These are phyloP conservation scores for Westerdykella sp. DNA, from an alignment of 2,329 filamentous ascomycete genomes.

Conservation along the genomic window DNA sequence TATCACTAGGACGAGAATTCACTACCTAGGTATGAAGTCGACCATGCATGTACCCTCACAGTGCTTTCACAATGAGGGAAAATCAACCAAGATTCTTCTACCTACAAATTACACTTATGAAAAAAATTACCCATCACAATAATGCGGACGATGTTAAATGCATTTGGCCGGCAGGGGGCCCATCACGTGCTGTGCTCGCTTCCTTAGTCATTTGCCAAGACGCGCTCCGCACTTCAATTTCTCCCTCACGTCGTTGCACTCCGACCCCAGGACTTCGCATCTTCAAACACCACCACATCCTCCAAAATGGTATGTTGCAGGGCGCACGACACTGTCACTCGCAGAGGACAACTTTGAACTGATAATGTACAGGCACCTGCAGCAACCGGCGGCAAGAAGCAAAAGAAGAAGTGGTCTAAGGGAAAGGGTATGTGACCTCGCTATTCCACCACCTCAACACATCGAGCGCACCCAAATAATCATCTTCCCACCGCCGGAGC, in stretches of 20 bases:
- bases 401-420: constrained; percentile 77
- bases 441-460: constrained; percentile 6
- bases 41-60: too few relatives aligned
- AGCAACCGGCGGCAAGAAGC: constrained; percentile 67
- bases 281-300: constrained; percentile 31
- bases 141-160: too few relatives aligned
- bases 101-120: too few relatives aligned
- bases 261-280: not conserved
- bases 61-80: too few relatives aligned
- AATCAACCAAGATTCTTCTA: too few relatives aligned
- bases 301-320: constrained; percentile 38
- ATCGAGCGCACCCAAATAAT: not conserved
- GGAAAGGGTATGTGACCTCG: constrained; percentile 47
- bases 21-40: too few relatives aligned
- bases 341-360: constrained; percentile 3
- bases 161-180: too few relatives aligned
- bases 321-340: not conserved
- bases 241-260: constrained; percentile 2
- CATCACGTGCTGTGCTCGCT: not conserved
- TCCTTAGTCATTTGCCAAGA: not conserved
- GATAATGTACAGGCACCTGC: constrained; percentile 41
- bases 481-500: not conserved
- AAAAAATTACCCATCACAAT: too few relatives aligned
- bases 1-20: too few relatives aligned
- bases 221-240: not conserved